A percentile compares a stretch with the other conserved stretches of the same genome.
Evolutionary conservation across 2,329 filamentous ascomycete species (phyloP).

Genomic region (Cryphonectria japonica): DNA sequence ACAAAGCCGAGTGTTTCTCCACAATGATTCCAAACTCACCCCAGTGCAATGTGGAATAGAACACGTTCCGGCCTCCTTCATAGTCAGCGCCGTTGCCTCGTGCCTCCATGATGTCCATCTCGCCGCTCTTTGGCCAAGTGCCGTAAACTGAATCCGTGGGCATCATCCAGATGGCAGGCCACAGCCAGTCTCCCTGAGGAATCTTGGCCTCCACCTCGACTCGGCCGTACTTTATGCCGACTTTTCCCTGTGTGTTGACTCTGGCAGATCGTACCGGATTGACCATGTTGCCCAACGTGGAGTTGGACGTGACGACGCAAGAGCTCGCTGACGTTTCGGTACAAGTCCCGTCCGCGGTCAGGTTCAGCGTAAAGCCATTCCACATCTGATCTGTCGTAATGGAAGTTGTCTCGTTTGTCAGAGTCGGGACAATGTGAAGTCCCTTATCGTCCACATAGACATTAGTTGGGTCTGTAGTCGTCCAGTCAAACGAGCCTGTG

Average conservation of each 20-base stretch:
- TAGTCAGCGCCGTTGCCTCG: slow-evolving; percentile 50
- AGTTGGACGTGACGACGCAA: slow-evolving; percentile 48
- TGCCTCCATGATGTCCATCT: slow-evolving; percentile 57
- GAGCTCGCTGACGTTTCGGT: slow-evolving; percentile 41
- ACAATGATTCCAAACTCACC: slow-evolving; percentile 34
- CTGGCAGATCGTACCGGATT: slow-evolving; percentile 54
- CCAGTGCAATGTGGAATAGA: slow-evolving; percentile 53
- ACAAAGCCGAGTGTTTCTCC: background rate
- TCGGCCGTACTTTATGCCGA: slow-evolving; percentile 52
- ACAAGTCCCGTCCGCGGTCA: slow-evolving; percentile 48
- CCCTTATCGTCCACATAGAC: slow-evolving; percentile 51
- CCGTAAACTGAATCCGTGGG: slow-evolving; percentile 52
- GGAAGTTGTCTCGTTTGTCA: slow-evolving; percentile 47
- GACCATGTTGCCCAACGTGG: slow-evolving; percentile 49
- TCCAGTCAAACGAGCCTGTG: slow-evolving; percentile 59
- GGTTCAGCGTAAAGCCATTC: slow-evolving; percentile 48
- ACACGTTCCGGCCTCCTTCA: slow-evolving; percentile 47
- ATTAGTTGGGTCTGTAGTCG: slow-evolving; percentile 52
- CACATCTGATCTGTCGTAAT: slow-evolving; percentile 45
- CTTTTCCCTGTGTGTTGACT: slow-evolving; percentile 51
- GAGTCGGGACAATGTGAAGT: slow-evolving; percentile 59
- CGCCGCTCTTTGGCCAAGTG: slow-evolving; percentile 54
- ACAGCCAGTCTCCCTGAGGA: slow-evolving; percentile 59
- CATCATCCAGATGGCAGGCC: slow-evolving; percentile 57
- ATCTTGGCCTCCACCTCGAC: slow-evolving; percentile 59